Base-by-base conservation (phyloP, 306 rosid genomes). In the Castanea mollissima region DNA sequence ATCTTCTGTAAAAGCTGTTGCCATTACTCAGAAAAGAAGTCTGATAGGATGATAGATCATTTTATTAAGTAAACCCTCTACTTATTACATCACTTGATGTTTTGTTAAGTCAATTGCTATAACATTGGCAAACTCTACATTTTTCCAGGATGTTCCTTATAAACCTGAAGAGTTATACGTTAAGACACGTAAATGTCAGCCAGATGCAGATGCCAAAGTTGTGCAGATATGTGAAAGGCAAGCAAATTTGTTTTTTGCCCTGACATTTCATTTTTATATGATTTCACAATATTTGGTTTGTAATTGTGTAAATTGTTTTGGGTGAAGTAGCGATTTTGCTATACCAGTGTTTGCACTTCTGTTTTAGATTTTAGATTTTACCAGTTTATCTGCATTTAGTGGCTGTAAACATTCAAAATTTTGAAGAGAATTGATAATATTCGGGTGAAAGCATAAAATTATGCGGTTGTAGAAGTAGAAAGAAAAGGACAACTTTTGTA, bases 141-240 rank as follows among this genome's bases (percentile, higher is more conserved):
- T 67, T 63, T 20, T 5, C 56, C 80, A 91, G 97, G 99, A 94
- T 85, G 99, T 92, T 82, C 86, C 99, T 8, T 94, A 83, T 74
- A 92, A 91, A 70, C 99, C 97, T 13, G 85, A 88, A 81, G 97
- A 94, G 88, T 89, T 84, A 68, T 80, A 84, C 80, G 97, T 91
- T 55, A 73, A 74, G 78, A 94, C 97, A 14, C 87, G 95, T 29
- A 94, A 91, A 86, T 94, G 99, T 57, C 94, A 91, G 84, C 91
- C 94, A 31, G 93, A 92, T 85, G 96, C 95, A 29, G 78, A 86
- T 73, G 92, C 85, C 27, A 82, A 89, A 74, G 86, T 94, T 41
- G 99, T 94, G 55, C 77, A 92, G 85, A 91, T 91, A 78, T 94
- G 99, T 55, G 91, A 91, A 70, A 92, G 97, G 97, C 81, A 87